These are phyloP conservation scores for Blastosporella zonata DNA, from an alignment of 1,284 basidiomycete genomes.

Conservation along the genomic window DNA sequence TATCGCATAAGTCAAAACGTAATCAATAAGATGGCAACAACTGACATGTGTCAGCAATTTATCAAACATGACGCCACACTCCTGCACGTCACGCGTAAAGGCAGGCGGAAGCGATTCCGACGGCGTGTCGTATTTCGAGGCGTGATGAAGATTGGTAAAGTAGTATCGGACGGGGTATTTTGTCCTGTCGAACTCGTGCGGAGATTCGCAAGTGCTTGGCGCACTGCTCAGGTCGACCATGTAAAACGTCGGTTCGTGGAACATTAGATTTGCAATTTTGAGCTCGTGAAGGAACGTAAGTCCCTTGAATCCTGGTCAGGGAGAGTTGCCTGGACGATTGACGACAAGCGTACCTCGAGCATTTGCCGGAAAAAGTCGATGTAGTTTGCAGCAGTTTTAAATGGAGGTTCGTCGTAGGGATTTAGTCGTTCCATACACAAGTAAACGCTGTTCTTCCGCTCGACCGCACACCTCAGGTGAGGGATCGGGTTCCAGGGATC, in stretches of 20 bases:
- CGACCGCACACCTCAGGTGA: constrained; percentile 40
- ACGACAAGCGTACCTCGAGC: constrained; percentile 36
- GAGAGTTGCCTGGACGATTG: background rate
- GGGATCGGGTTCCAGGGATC: constrained; percentile 55
- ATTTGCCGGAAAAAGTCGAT: constrained; percentile 49
- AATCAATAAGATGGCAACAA: background rate
- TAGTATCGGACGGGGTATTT: constrained; percentile 47
- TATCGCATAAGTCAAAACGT: constrained; percentile 1
- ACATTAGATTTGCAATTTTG: constrained; percentile 34
- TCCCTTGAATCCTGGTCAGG: constrained; percentile 29
- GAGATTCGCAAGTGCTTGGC: constrained; percentile 13
- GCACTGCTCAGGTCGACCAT: constrained; percentile 46
- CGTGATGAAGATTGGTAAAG: constrained; percentile 38
- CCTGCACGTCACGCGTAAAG: constrained; percentile 37
- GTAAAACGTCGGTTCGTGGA: constrained; percentile 32
- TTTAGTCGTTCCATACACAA: constrained; percentile 42
- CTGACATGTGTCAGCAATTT: constrained; percentile 28
- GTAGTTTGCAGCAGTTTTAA: constrained; percentile 42
- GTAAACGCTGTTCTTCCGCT: constrained; percentile 36
- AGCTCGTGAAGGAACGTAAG: constrained; percentile 52
- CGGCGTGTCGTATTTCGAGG: constrained; percentile 23
- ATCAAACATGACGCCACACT: constrained; percentile 38
- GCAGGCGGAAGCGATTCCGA: constrained; percentile 16
- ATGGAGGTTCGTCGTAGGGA: constrained; percentile 41
- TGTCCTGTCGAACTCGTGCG: constrained; percentile 35